Evolutionary conservation across 2,329 filamentous ascomycete species (phyloP).

Genomic region (Fusarium bulbicola): DNA sequence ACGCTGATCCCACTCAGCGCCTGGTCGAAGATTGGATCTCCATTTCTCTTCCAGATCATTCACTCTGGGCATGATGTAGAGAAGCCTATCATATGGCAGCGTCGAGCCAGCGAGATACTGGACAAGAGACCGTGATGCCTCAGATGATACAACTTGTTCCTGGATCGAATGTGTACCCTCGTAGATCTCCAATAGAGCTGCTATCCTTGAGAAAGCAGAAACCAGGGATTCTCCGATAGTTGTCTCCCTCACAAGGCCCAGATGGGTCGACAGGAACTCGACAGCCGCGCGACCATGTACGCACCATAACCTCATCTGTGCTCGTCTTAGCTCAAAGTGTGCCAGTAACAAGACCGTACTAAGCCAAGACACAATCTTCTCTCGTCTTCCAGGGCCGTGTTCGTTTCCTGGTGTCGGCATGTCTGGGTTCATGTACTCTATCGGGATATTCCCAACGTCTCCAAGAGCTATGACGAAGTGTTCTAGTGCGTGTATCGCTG

Average conservation of each 20-base stretch:
- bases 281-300: conserved; percentile 29
- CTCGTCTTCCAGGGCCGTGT: background rate
- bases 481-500: conserved; percentile 21
- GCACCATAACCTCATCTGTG: conserved; percentile 30
- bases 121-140: conserved; percentile 6
- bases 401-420: background rate
- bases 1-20: conserved; percentile 3
- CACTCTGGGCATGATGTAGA: conserved; percentile 22
- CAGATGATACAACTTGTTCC: background rate
- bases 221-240: conserved; percentile 19
- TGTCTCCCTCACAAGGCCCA: background rate
- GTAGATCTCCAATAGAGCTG: conserved; percentile 27
- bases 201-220: conserved; percentile 27
- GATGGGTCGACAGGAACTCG: conserved; percentile 13
- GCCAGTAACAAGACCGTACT: conserved; percentile 21
- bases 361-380: conserved; percentile 24
- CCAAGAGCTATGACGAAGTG: conserved; percentile 27
- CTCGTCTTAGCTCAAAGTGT: conserved; percentile 24
- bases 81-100: conserved; percentile 7
- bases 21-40: conserved; percentile 7
- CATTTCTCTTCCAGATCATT: conserved; percentile 29
- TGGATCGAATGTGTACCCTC: conserved; percentile 26
- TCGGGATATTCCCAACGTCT: conserved; percentile 6
- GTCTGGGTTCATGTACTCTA: background rate
- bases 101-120: conserved; percentile 4